Conservation (phyloP, 2,329 filamentous ascomycete species). For the Fusarium oligoseptatum region DNA sequence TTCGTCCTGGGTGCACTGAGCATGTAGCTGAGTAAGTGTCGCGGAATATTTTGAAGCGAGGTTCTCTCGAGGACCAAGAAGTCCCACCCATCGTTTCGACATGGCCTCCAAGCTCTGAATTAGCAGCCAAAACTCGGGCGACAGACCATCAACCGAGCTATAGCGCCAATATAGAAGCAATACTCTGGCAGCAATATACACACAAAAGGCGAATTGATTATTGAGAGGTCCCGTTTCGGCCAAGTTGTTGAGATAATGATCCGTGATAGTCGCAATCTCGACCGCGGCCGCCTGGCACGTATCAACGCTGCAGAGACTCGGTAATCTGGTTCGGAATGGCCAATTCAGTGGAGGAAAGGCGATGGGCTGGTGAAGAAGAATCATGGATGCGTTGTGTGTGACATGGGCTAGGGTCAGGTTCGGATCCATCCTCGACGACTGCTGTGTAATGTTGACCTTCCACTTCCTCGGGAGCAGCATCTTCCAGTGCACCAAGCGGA, state of each 20-base stretch:
- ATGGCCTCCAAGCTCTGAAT: slow-evolving; percentile 40
- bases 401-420: slow-evolving; percentile 62
- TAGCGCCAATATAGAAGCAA: slow-evolving; percentile 52
- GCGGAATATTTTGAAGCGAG: slow-evolving; percentile 3
- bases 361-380: slow-evolving; percentile 61
- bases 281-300: slow-evolving; percentile 58
- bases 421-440: slow-evolving; percentile 55
- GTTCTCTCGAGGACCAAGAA: slow-evolving; percentile 2
- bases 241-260: slow-evolving; percentile 56
- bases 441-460: slow-evolving; percentile 36
- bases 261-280: slow-evolving; percentile 58
- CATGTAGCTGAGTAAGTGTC: background rate
- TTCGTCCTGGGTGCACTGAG: slow-evolving; percentile 15
- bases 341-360: slow-evolving; percentile 56
- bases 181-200: slow-evolving; percentile 57
- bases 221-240: slow-evolving; percentile 42
- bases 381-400: slow-evolving; percentile 62
- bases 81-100: slow-evolving; percentile 38
- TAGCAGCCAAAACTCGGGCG: slow-evolving; percentile 43
- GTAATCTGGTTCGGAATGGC: slow-evolving; percentile 52
- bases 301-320: slow-evolving; percentile 57
- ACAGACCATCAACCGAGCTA: slow-evolving; percentile 33
- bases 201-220: slow-evolving; percentile 58
- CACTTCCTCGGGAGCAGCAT: slow-evolving; percentile 39
- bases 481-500: slow-evolving; percentile 50